Base-by-base conservation (phyloP, 306 rosid species). In the Biancaea sappan region DNA sequence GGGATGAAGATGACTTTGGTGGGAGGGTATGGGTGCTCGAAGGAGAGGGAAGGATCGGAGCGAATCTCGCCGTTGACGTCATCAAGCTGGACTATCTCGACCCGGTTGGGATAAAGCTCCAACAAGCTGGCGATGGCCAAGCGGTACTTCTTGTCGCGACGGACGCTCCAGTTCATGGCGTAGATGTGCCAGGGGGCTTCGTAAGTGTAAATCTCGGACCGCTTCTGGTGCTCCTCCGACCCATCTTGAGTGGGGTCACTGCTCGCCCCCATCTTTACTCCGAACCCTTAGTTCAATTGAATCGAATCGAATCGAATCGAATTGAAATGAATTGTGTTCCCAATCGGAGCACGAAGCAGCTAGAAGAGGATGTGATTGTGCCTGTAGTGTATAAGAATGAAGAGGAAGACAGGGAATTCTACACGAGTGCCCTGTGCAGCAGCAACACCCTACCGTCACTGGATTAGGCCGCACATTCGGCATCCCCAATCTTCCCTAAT, bases 161-260 rank as follows among this genome's bases (percentile, higher is more conserved):
- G 97, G 73, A 94, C 98, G 48, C 96, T 89, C 98, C 98, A 94
- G 83, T 94, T 94, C 97, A 94, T 94, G 77, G 98, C 91, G 82
- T 89, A 94, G 78, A 94, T 88, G 74, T 88, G 94, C 98, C 98
- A 94, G 0, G 96, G 94, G 0, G 98, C 98, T 40, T 94, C 98
- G 75, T 94, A 94, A 0, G 98, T 94, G 79, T 94, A 94, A 88
- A 94, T 94, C 83, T 94, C 98, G 0, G 98, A 94, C 0, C 98
- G 91, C 62, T 94, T 94, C 74, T 91, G 98, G 74, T 89, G 97
- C 74, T 94, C 98, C 66, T 94, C 98, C 4, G 91, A 91, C 0
- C 81, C 89, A 31, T 89, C 98, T 15, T 84, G 96, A 56, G 82
- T 91, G 13, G 84, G 89, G 53, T 90, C 97, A 73, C 96, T 91